A percentile compares a stretch with the other conserved stretches of the same genome.
Conservation (phyloP, 202 grass and related monocot genomes). For the Musa balbisiana region DNA sequence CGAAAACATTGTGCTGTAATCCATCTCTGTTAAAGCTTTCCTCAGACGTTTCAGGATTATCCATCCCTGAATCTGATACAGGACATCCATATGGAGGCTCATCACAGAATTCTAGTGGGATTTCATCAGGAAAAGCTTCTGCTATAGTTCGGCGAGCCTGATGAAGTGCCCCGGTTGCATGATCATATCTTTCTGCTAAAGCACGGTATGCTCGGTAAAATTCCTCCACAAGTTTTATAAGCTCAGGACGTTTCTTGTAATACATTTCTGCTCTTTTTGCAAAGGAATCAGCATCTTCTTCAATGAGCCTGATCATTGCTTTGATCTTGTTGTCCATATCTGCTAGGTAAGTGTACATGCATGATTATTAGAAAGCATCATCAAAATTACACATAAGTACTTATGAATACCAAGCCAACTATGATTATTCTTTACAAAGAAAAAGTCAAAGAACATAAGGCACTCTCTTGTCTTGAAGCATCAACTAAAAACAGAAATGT, state of each 20-base stretch:
- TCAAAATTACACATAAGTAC: no score
- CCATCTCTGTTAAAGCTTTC: constrained; percentile 41
- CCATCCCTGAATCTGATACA: constrained; percentile 37
- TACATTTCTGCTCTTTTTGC: constrained; percentile 88
- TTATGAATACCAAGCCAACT: no score
- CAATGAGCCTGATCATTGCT: constrained; percentile 93
- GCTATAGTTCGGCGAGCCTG: constrained; percentile 69
- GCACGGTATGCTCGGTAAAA: constrained; percentile 91
- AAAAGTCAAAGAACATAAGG: background rate
- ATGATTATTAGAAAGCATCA: no score
- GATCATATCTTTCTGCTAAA: constrained; percentile 87
- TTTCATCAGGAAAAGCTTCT: constrained; percentile 85
- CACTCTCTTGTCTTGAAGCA: background rate
- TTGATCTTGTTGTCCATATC: constrained; percentile 87
- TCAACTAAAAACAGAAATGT: background rate
- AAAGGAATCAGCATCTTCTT: constrained; percentile 99
- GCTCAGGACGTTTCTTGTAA: constrained; percentile 91
- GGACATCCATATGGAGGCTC: constrained; percentile 43
- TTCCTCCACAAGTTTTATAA: constrained; percentile 90
- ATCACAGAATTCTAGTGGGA: constrained; percentile 54
- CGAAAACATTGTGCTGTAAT: constrained; percentile 36
- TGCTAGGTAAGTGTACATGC: constrained; percentile 21
- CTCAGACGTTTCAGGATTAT: constrained; percentile 43
- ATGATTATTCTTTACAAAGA: no score
- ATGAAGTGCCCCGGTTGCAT: constrained; percentile 80